Evolutionary conservation across 176 grass and related monocot species (phyloP), one percentile per base, ranked within the genome.

Genomic region (Juncus inflexus): DNA sequence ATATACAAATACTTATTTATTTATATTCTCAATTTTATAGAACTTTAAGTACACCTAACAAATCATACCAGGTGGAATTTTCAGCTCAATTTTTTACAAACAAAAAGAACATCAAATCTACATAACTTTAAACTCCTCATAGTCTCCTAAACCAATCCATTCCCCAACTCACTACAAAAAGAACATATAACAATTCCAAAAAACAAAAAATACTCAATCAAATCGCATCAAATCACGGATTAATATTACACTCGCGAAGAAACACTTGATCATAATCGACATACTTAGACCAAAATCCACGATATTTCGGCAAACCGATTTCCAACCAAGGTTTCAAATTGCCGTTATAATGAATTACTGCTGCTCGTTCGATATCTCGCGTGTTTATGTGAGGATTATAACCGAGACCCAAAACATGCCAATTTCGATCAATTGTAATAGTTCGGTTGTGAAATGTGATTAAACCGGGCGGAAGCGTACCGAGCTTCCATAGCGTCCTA

Each of bases 301-400:
- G 77, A 65, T 66, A 95, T 50, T 78, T 81, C 58, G 83, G 83
- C 52, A 95, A 60, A 47, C 83, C 86, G 53, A 90, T 95, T 72
- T 95, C 86, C 15, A 95, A 79, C 90, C 90, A 95, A 11, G 90
- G 90, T 68, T 95, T 95, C 90, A 86, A 73, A 45, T 95, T 95
- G 43, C 90, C 90, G 50, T 90, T 90, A 63, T 95, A 95, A 74
- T 95, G 90, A 42, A 95, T 77, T 15, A 90, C 90, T 0, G 83
- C 86, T 0, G 86, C 83, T 54, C 42, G 61, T 40, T 84, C 83
- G 12, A 95, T 67, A 5, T 90, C 86, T 52, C 73, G 76, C 57
- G 64, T 72, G 60, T 75, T 83, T 16, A 95, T 57, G 73, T 90
- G 83, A 8, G 90, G 90, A 42, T 90, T 86, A 55, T 90, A 95